Evolutionary conservation across 179 eudicot genomes (phyloP), one percentile per base, ranked within the genome.

Genomic region (Amaranthus tricolor): DNA sequence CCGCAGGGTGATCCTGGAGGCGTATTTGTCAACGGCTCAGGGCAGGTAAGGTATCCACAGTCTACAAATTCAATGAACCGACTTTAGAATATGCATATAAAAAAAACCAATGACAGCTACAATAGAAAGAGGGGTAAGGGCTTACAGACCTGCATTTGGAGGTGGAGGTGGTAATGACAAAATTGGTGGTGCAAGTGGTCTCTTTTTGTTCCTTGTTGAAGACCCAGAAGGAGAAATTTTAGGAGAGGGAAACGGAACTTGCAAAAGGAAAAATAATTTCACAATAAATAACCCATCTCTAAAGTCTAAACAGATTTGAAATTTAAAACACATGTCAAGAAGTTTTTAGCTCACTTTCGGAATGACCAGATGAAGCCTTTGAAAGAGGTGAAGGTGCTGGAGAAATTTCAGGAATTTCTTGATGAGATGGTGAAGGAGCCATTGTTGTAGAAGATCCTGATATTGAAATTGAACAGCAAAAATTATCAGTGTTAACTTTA

Each of bases 131-230:
- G 56, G 73, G 47, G 31, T 14, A 57, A 62, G 52, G 20, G 76
- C 40, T 74, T 49, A 73, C 24, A 17, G 73, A 94, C 98, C 97
- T 83, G 84, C 78, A 78, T 92, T 91, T 76, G 98, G 98, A 77
- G 98, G 98, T 64, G 98, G 98, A 80, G 97, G 97, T 49, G 97
- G 97, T 74, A 94, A 75, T 57, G 94, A 81, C 24, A 66, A 87
- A 54, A 89, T 68, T 17, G 89, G 90, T 24, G 87, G 86, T 62
- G 77, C 60, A n/a, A 70, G 64, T 7, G 87, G 95, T 77, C 44
- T 83, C 85, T 78, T 85, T 71, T 82, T 87, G 79, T 78, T 74
- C 83, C 78, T 84, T 82, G 88, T 79, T 66, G 91, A 73, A 83
- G 90, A 70, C 16, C 81, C 84, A 79, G 86, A 70, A 83, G 95